Evolutionary conservation across 164 flowering plant species (phyloP).

Genomic region (Stephania japonica): DNA sequence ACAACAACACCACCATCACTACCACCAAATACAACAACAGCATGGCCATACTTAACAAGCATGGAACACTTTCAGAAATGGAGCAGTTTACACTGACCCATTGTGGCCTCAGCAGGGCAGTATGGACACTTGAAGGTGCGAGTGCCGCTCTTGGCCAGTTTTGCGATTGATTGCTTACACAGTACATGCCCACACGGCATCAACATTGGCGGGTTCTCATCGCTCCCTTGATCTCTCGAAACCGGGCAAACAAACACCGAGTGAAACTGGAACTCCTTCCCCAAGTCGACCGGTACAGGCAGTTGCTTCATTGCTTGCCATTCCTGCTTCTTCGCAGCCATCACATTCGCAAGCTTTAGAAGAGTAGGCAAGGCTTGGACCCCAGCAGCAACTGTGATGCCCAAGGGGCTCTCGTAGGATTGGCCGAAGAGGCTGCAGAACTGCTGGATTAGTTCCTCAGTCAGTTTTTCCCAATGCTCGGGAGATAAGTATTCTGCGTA

Average conservation of each 20-base stretch:
- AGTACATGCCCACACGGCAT: constrained; percentile 86
- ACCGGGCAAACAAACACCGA: constrained; percentile 88
- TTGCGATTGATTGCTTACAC: constrained; percentile 72
- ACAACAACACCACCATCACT: constrained; percentile 3
- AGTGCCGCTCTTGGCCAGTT: constrained; percentile 60
- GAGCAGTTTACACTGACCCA: constrained; percentile 53
- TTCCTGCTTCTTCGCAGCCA: constrained; percentile 67
- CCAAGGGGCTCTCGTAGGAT: constrained; percentile 60
- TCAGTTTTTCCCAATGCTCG: constrained; percentile 50
- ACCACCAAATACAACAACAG: not conserved
- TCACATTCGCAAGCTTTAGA: constrained; percentile 66
- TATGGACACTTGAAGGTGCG: constrained; percentile 82
- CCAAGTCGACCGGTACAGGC: constrained; percentile 75
- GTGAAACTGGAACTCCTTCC: constrained; percentile 72
- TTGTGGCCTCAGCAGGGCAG: constrained; percentile 56
- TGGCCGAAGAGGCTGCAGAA: constrained; percentile 68
- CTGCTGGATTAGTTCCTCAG: constrained; percentile 51
- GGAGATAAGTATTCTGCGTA: constrained; percentile 50
- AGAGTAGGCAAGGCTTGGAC: constrained; percentile 65
- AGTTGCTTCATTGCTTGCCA: constrained; percentile 81
- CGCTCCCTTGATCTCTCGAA: constrained; percentile 68
- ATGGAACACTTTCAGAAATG: constrained; percentile 35
- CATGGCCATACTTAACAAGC: not conserved
- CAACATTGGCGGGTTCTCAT: constrained; percentile 88
- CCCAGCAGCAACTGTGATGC: constrained; percentile 65